Evolutionary conservation across 495 filamentous ascomycete species (phyloP).

Genomic region (Daldinia decipiens): DNA sequence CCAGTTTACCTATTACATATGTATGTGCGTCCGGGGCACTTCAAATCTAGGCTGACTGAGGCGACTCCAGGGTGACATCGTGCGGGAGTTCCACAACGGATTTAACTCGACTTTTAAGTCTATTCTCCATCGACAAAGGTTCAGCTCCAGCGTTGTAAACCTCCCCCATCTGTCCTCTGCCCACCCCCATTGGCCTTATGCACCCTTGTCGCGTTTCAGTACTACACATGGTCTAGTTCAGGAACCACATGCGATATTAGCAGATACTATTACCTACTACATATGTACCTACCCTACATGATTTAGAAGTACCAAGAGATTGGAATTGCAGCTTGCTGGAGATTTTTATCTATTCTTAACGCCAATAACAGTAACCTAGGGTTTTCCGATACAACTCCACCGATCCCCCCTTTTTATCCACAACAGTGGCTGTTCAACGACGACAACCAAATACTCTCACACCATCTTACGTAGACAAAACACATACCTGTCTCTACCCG

Average conservation of each 20-base stretch:
- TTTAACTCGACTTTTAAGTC: background rate
- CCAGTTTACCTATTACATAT: background rate
- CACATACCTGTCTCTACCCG: too few relatives aligned
- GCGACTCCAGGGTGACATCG: constrained; percentile 6
- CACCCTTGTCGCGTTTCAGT: constrained; percentile 20
- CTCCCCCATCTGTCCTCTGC: background rate
- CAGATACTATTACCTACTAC: too few relatives aligned
- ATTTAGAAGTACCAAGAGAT: too few relatives aligned
- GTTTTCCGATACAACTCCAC: background rate
- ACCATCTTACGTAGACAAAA: too few relatives aligned
- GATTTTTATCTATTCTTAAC: too few relatives aligned
- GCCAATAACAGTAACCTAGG: too few relatives aligned
- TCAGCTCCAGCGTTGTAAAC: background rate
- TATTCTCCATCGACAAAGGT: background rate
- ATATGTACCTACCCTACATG: too few relatives aligned
- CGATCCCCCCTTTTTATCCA: background rate
- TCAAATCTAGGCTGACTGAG: constrained; percentile 1
- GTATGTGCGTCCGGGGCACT: too few relatives aligned
- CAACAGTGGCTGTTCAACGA: too few relatives aligned
- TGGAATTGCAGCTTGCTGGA: too few relatives aligned
- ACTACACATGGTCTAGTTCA: background rate
- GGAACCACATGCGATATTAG: too few relatives aligned
- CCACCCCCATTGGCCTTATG: background rate
- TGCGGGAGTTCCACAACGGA: background rate
- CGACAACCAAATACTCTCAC: too few relatives aligned